Conservation (phyloP, 1,284 basidiomycete genomes). For the Leccinum pachyderme region DNA sequence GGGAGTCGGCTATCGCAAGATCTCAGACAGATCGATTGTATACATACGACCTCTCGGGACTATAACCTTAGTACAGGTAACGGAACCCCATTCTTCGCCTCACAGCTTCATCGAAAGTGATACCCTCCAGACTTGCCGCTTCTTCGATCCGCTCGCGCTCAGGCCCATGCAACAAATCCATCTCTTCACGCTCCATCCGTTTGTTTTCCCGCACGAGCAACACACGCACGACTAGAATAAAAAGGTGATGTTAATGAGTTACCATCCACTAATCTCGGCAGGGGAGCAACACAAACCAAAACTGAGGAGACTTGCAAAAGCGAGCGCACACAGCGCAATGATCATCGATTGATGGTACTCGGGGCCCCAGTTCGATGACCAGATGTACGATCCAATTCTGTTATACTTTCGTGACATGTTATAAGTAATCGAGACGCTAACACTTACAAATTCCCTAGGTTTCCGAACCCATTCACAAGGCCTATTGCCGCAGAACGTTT, state of each 20-base stretch:
- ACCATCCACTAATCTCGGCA: not conserved
- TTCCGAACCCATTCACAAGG: conserved; percentile 34
- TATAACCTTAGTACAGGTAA: conserved; percentile 16
- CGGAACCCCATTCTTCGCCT: conserved; percentile 41
- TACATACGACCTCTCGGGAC: too few species aligned
- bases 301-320: conserved; percentile 38
- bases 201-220: conserved; percentile 47
- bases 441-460: conserved; percentile 36
- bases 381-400: conserved; percentile 53
- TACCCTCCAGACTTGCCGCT: conserved; percentile 48
- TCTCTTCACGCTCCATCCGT: conserved; percentile 45
- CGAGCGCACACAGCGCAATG: conserved; percentile 45
- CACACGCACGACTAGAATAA: conserved; percentile 41
- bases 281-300: conserved; percentile 29
- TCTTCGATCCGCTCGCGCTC: conserved; percentile 46
- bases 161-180: conserved; percentile 40
- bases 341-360: conserved; percentile 52
- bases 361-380: conserved; percentile 50
- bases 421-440: conserved; percentile 10
- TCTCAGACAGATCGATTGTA: too few species aligned
- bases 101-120: conserved; percentile 52
- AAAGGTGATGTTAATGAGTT: not conserved
- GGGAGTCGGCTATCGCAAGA: not conserved
- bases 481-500: conserved; percentile 50
- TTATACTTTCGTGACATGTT: not conserved